Evolutionary conservation across 495 filamentous ascomycete genomes (phyloP).

Genomic region (Penicillium odoratum): DNA sequence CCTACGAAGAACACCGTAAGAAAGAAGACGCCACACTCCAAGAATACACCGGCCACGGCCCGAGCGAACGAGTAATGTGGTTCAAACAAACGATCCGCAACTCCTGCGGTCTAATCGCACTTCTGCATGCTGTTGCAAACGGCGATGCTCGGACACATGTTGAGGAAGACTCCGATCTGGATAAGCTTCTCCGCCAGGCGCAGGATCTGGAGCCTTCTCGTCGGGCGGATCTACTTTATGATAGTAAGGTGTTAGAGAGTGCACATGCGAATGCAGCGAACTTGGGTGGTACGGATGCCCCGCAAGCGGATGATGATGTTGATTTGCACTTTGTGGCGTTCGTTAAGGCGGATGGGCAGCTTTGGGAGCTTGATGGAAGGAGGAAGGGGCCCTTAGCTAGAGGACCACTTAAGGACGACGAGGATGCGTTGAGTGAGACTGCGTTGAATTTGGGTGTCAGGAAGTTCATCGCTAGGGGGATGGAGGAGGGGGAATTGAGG

Average conservation of each 20-base stretch:
- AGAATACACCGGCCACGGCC: conserved; percentile 52
- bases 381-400: conserved; percentile 68
- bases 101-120: conserved; percentile 81
- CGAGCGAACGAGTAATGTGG: conserved; percentile 70
- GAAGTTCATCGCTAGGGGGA: conserved; percentile 63
- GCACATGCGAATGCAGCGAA: conserved; percentile 71
- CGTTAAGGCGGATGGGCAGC: conserved; percentile 68
- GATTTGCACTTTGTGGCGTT: conserved; percentile 86
- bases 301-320: conserved; percentile 63
- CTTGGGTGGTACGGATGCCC: conserved; percentile 71
- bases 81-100: conserved; percentile 90
- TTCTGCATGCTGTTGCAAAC: conserved; percentile 74
- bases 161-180: conserved; percentile 45
- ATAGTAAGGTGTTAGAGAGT: conserved; percentile 65
- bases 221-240: conserved; percentile 71
- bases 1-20: conserved; percentile 65
- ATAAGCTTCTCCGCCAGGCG: conserved; percentile 45
- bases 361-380: conserved; percentile 86
- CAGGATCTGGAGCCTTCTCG: conserved; percentile 47
- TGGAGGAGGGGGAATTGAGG: conserved; percentile 56
- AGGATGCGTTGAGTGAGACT: conserved; percentile 69
- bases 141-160: conserved; percentile 51
- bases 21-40: conserved; percentile 60
- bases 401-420: conserved; percentile 51
- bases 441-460: conserved; percentile 60